Percentiles rank a stretch among this genome's conserved stretches.
These are phyloP conservation scores for Aspergillus luchuensis DNA, from an alignment of 2,329 filamentous ascomycete species.

Conservation along the genomic window DNA sequence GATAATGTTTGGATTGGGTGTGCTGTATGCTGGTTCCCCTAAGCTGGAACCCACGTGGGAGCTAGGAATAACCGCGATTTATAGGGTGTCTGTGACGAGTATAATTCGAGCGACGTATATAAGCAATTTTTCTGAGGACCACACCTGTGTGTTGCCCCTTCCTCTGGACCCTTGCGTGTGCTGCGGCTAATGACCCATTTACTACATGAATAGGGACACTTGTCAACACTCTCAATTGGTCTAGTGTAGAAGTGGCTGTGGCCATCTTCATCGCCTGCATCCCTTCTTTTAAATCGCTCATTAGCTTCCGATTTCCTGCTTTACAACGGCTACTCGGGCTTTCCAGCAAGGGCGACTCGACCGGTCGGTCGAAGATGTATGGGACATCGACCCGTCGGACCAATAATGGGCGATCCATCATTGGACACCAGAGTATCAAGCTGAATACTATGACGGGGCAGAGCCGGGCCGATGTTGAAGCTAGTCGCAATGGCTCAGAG, in stretches of 20 bases:
- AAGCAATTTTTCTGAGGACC: constrained; percentile 3
- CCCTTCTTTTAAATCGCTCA: constrained; percentile 13
- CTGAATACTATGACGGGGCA: neutral
- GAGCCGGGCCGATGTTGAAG: constrained; percentile 3
- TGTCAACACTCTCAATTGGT: constrained; percentile 20
- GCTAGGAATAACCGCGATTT: neutral
- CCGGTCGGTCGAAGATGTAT: constrained; percentile 1
- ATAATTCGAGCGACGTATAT: constrained; percentile 20
- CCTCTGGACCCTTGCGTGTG: neutral
- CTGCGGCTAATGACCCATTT: neutral
- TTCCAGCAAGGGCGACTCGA: constrained; percentile 6
- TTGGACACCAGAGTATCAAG: constrained; percentile 1
- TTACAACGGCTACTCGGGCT: constrained; percentile 4
- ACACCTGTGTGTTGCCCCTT: constrained; percentile 11
- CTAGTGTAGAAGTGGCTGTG: constrained; percentile 17
- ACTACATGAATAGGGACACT: constrained; percentile 11
- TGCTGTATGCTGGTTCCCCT: constrained; percentile 4
- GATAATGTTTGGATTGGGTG: constrained; percentile 18
- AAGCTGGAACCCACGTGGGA: too few relatives aligned
- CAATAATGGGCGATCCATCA: neutral
- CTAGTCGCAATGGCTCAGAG: neutral
- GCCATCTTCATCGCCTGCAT: constrained; percentile 22
- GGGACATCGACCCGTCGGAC: constrained; percentile 1
- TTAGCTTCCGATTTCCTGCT: constrained; percentile 3
- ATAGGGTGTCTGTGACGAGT: constrained; percentile 16